Evolutionary conservation across 768 basidiomycete genomes (phyloP).

Genomic region (Lactifluus volemus): DNA sequence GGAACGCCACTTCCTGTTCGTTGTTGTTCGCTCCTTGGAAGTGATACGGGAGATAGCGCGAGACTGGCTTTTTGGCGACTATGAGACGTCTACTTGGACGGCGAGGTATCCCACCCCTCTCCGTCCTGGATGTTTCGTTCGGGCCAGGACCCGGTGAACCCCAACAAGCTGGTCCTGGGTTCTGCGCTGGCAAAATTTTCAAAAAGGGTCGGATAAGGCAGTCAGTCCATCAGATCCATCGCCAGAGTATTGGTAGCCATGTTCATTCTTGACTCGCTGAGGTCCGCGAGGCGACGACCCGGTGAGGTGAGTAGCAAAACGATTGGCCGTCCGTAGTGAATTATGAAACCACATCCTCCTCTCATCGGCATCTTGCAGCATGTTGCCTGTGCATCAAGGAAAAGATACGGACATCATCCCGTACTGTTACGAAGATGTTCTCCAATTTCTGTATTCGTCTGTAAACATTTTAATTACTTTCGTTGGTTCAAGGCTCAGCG

Average conservation of each 20-base stretch:
- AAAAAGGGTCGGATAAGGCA: conserved; percentile 9
- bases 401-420: background rate
- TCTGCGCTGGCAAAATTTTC: conserved; percentile 15
- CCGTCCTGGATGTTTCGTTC: background rate
- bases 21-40: background rate
- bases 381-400: background rate
- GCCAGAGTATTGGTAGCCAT: conserved; percentile 9
- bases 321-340: background rate
- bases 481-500: background rate
- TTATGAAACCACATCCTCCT: background rate
- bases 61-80: background rate
- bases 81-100: background rate
- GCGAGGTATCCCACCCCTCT: background rate
- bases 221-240: conserved; percentile 6
- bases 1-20: background rate
- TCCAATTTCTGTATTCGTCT: background rate
- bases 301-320: conserved; percentile 6
- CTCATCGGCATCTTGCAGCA: background rate
- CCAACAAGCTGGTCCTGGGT: background rate
- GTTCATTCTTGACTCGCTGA: conserved; percentile 7
- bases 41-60: background rate
- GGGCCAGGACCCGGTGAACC: conserved; percentile 8
- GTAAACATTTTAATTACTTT: background rate
- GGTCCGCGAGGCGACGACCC: conserved; percentile 4
- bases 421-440: background rate